Percentiles rank a stretch among this genome's conserved stretches.
Conservation (phyloP, 345 rosid genomes). For the Gossypium longicalyx region DNA sequence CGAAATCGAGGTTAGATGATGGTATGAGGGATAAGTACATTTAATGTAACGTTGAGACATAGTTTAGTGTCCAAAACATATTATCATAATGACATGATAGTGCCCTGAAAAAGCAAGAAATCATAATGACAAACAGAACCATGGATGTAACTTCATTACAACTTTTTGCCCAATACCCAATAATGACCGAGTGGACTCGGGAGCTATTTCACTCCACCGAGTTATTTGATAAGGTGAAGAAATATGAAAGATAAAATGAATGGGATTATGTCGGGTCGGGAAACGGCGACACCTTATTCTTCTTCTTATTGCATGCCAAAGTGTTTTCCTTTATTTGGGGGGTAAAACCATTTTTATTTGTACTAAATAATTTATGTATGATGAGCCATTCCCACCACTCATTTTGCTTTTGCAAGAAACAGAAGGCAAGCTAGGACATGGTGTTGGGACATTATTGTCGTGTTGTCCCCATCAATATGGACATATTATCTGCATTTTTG, state of each 20-base stretch:
- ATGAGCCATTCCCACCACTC: slow-evolving; percentile 4
- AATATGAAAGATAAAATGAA: not conserved
- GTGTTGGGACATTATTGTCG: slow-evolving; percentile 13
- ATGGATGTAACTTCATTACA: not conserved
- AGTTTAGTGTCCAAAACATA: not conserved
- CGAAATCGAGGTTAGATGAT: no score
- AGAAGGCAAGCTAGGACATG: not conserved
- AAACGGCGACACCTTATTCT: not conserved
- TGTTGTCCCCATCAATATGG: not conserved
- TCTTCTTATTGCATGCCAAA: not conserved
- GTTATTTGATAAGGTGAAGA: not conserved
- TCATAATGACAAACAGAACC: not conserved
- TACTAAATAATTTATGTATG: not conserved
- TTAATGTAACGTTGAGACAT: not conserved
- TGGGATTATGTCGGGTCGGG: not conserved
- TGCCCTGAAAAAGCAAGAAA: slow-evolving; percentile 1
- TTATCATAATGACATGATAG: not conserved
- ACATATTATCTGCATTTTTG: not conserved
- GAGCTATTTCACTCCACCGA: not conserved
- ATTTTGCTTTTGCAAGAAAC: slow-evolving; percentile 1
- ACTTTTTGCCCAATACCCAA: not conserved
- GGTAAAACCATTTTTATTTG: no score
- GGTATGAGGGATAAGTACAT: not conserved
- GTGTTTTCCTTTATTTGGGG: not conserved
- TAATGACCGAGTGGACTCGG: not conserved